These are phyloP conservation scores for Elongisporangium senticosum DNA, from an alignment of 352 stramenopile species.

Conservation along the genomic window DNA sequence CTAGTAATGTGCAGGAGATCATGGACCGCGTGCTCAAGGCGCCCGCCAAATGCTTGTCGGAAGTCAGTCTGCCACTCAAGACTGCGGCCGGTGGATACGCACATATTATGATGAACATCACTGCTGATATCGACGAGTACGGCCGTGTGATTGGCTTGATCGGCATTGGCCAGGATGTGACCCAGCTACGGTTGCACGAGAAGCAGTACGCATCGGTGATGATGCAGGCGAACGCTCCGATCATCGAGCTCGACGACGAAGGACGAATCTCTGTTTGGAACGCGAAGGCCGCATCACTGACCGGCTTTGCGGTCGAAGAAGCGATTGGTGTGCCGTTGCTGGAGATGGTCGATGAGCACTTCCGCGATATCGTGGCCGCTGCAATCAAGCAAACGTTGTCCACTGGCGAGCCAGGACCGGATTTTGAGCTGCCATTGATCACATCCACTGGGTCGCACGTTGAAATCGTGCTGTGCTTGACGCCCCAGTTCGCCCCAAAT, in stretches of 20 bases:
- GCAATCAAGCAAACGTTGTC: constrained; percentile 34
- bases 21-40: constrained; percentile 11
- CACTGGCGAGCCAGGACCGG: constrained; percentile 35
- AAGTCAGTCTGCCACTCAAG: constrained; percentile 44
- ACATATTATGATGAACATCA: constrained; percentile 60
- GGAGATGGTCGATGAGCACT: constrained; percentile 42
- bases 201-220: constrained; percentile 55
- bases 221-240: constrained; percentile 70
- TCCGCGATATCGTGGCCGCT: constrained; percentile 32
- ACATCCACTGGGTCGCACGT: constrained; percentile 39
- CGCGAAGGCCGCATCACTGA: constrained; percentile 48
- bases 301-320: constrained; percentile 44
- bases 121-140: constrained; percentile 31
- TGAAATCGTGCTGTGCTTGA: constrained; percentile 51
- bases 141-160: constrained; percentile 21
- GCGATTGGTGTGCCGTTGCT: constrained; percentile 41
- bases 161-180: constrained; percentile 51
- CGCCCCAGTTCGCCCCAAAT: constrained; percentile 35
- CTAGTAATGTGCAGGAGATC: constrained; percentile 3
- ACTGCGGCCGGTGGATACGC: constrained; percentile 34
- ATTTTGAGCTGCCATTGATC: constrained; percentile 52
- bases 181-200: constrained; percentile 30
- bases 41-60: constrained; percentile 17
- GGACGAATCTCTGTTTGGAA: constrained; percentile 68
- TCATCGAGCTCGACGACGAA: constrained; percentile 72